Percentiles rank a stretch among this genome's conserved stretches.
Evolutionary conservation across 2,329 filamentous ascomycete genomes (phyloP).

Genomic region (Epichloe gansuensis): DNA sequence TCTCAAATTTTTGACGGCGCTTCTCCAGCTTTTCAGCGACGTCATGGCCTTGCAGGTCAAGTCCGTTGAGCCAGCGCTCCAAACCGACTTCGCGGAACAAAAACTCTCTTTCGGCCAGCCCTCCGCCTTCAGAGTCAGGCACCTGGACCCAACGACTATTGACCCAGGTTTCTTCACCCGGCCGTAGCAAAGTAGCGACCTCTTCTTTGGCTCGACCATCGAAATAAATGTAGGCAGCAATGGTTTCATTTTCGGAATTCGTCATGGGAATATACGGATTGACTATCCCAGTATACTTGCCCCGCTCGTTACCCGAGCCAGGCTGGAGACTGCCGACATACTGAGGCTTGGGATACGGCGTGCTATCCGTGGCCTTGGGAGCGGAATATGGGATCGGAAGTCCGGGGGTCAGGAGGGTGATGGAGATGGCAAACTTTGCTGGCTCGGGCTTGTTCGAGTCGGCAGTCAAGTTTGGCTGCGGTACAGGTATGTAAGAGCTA

Average conservation of each 20-base stretch:
- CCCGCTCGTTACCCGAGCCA: conserved; percentile 34
- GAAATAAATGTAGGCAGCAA: conserved; percentile 98
- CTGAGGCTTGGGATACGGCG: conserved; percentile 71
- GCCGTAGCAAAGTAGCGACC: conserved; percentile 81
- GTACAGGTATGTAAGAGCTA: conserved; percentile 93
- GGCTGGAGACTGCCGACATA: conserved; percentile 58
- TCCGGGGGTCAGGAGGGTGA: conserved; percentile 81
- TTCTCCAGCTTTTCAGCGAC: conserved; percentile 82
- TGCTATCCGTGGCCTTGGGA: conserved; percentile 62
- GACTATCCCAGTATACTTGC: conserved; percentile 42
- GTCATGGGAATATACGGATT: conserved; percentile 87
- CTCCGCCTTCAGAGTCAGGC: conserved; percentile 79
- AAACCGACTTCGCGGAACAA: conserved; percentile 93
- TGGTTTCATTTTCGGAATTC: conserved; percentile 86
- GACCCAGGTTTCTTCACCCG: conserved; percentile 97
- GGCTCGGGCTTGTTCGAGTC: conserved; percentile 70
- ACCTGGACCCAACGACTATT: conserved; percentile 97
- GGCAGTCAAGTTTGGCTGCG: conserved; percentile 57
- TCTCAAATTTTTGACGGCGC: conserved; percentile 67
- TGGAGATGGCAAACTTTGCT: conserved; percentile 94
- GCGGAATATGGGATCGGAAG: conserved; percentile 87
- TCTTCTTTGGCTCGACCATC: conserved; percentile 92
- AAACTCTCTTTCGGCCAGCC: conserved; percentile 91
- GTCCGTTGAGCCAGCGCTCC: conserved; percentile 89
- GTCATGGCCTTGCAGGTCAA: conserved; percentile 89